A percentile compares a stretch with the other conserved stretches of the same genome.
Conservation (phyloP, 2,329 filamentous ascomycete species). For the Westerdykella aurantiaca region DNA sequence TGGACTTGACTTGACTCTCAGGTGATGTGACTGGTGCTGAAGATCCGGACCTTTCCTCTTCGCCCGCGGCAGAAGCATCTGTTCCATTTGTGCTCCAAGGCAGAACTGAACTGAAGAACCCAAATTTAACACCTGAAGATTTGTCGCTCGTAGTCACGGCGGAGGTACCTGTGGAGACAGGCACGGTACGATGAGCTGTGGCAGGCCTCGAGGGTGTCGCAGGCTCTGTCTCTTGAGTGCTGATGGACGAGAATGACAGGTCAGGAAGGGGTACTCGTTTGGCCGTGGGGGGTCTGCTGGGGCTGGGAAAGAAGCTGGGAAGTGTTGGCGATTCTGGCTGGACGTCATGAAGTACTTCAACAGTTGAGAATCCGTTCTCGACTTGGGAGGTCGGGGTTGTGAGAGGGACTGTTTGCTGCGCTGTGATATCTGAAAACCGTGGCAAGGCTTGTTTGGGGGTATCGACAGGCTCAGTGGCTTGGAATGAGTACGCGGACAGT, state of each 20-base stretch:
- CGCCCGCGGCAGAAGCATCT: slow-evolving; percentile 4
- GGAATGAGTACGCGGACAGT: slow-evolving; percentile 5
- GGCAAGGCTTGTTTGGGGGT: slow-evolving; percentile 13
- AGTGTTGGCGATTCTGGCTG: slow-evolving; percentile 33
- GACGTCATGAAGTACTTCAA: slow-evolving; percentile 25
- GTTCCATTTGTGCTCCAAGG: slow-evolving; percentile 40
- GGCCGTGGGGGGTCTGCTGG: slow-evolving; percentile 29
- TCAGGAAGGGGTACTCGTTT: slow-evolving; percentile 12
- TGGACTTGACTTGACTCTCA: neutral
- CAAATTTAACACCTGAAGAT: slow-evolving; percentile 30
- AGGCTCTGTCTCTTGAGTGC: slow-evolving; percentile 26
- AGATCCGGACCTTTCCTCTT: slow-evolving; percentile 4
- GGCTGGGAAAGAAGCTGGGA: slow-evolving; percentile 27
- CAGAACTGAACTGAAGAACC: slow-evolving; percentile 42
- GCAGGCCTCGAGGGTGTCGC: slow-evolving; percentile 23
- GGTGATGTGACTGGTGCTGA: too few relatives aligned
- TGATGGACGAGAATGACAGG: slow-evolving; percentile 24
- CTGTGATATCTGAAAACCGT: slow-evolving; percentile 19
- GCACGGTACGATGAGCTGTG: slow-evolving; percentile 23
- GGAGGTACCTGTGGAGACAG: slow-evolving; percentile 8
- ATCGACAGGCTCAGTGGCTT: slow-evolving; percentile 14
- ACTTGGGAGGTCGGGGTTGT: too few relatives aligned
- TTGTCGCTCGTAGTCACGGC: slow-evolving; percentile 11
- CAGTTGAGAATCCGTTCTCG: slow-evolving; percentile 20
- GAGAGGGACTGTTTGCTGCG: slow-evolving; percentile 27